Conservation (phyloP, 1,139 yeast genomes). For the Saccharomycopsis hybrid region DNA sequence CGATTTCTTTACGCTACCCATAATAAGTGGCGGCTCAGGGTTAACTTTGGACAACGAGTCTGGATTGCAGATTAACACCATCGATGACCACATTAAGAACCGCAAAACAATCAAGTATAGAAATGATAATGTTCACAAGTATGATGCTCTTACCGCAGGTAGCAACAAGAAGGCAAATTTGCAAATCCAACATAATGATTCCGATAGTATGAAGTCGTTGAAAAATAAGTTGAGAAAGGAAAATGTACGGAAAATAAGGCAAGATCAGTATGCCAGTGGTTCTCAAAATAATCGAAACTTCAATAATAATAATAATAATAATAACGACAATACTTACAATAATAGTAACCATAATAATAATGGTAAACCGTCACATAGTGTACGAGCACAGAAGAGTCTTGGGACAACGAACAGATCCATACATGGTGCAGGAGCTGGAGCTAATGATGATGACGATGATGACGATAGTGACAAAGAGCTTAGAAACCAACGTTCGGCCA, state of each 20-base stretch:
- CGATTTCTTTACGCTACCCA: conserved; percentile 18
- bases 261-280: neutral
- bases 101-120: conserved; percentile 13
- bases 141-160: neutral
- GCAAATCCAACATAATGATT: conserved; percentile 6
- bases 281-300: neutral
- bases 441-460: conserved; percentile 7
- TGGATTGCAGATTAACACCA: neutral
- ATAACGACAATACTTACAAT: no score
- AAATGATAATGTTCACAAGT: neutral
- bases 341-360: neutral
- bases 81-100: conserved; percentile 19
- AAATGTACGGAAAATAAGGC: conserved; percentile 9
- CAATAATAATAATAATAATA: neutral
- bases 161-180: neutral
- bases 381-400: no score
- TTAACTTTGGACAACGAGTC: conserved; percentile 2
- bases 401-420: no score
- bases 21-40: conserved; percentile 16
- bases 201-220: conserved; percentile 17
- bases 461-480: conserved; percentile 8
- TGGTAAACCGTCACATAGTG: no score
- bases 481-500: conserved; percentile 8
- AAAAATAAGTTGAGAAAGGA: conserved; percentile 16
- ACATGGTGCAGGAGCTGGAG: neutral